Percentiles rank a stretch among this genome's conserved stretches.
Evolutionary conservation across 495 filamentous ascomycete species (phyloP).

Genomic region (Trypethelium eluteriae): DNA sequence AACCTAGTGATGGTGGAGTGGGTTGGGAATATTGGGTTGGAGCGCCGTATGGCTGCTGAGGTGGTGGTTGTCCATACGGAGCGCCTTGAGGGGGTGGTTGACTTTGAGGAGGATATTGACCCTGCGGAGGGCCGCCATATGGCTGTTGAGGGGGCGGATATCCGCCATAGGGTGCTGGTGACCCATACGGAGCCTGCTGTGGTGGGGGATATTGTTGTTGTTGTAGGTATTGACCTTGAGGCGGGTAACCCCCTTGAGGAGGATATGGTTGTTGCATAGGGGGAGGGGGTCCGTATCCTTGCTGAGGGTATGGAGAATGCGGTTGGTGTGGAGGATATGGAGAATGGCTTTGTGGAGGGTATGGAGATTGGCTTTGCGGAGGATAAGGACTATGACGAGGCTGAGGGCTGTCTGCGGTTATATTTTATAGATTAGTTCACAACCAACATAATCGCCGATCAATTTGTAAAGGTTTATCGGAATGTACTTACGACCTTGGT

Average conservation of each 20-base stretch:
- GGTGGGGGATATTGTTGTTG: slow-evolving; percentile 12
- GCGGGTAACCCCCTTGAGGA: slow-evolving; percentile 36
- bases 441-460: no score
- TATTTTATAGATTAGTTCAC: no score
- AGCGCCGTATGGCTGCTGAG: slow-evolving; percentile 15
- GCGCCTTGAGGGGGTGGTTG: slow-evolving; percentile 13
- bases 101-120: slow-evolving; percentile 4
- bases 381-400: slow-evolving; percentile 6
- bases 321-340: slow-evolving; percentile 24
- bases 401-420: not conserved
- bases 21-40: slow-evolving; percentile 16
- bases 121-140: slow-evolving; percentile 18
- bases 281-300: slow-evolving; percentile 34
- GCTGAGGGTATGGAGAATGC: slow-evolving; percentile 30
- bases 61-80: slow-evolving; percentile 17
- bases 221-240: slow-evolving; percentile 29
- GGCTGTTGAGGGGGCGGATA: slow-evolving; percentile 15
- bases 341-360: slow-evolving; percentile 19
- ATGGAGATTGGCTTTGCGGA: not conserved
- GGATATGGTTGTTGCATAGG: slow-evolving; percentile 15
- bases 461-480: no score
- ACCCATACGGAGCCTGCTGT: slow-evolving; percentile 15
- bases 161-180: slow-evolving; percentile 17
- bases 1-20: slow-evolving; percentile 27
- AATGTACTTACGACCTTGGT: slow-evolving; percentile 5